Base-by-base conservation (phyloP, 352 stramenopile species). In the Elongisporangium prolatum region DNA sequence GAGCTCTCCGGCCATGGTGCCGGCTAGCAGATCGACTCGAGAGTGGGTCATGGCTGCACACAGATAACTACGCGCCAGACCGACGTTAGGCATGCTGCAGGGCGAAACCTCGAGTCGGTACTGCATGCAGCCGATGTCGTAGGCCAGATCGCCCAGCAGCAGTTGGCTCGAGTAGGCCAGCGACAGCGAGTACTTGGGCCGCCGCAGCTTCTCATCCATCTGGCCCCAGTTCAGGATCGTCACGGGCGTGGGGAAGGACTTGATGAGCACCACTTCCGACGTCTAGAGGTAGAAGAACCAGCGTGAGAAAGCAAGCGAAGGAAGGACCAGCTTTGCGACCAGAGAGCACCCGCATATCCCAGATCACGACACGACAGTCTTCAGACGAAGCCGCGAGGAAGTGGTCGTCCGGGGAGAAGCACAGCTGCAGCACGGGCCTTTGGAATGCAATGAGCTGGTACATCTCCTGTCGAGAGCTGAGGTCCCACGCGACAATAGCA, bases 61-160 rank as follows among this genome's bases (percentile, higher is more conserved):
- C 47, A 91, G 57, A 59, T 90, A 93, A 17, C 65, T 88, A 3
- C 84, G 72, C n/a, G 80, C 60, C 34, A 91, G 78, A 0, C 79
- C 79, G 13, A 88, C 77, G 63, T 87, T 90, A 9, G 81, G 81
- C 79, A 93, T 91, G 13, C 63, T 67, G 53, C 86, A 89, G 6
- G 67, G 61, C 14, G 67, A 68, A n/a, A 89, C 67, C 44, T 93
- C 79, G 28, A 93, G 79, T 34, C 71, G 72, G 61, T 91, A 93
- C 59, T 93, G 81, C 81, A 93, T 93, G 56, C 74, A 80, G 3
- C 62, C 60, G 52, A 93, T 88, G 56, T 90, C 80, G 62, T 88
- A 91, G 3, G 78, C 79, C 52, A 90, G 63, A 25, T 90, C 75
- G 28, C 74, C 80, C 24, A 72, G 61, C 11, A 86, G 57, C 18